A percentile compares a stretch with the other conserved stretches of the same genome.
Evolutionary conservation across 306 rosid species (phyloP).

Genomic region (Luffa acutangula): DNA sequence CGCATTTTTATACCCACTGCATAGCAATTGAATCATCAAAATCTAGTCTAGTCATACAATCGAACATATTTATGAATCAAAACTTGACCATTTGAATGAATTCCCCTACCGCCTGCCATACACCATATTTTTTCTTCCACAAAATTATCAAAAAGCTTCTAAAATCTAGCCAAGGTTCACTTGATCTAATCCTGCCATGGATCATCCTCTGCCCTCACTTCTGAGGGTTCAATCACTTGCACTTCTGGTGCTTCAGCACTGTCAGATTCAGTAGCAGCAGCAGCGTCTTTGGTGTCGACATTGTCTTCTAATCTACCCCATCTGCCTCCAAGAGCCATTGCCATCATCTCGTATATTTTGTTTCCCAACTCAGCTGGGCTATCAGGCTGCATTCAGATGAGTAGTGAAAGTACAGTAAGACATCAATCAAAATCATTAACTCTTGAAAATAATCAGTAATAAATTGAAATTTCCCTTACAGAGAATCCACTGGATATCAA

Average conservation of each 20-base stretch:
- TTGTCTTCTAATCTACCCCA: conserved; percentile 80
- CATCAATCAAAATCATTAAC: neutral
- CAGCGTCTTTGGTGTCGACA: conserved; percentile 6
- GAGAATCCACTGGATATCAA: conserved; percentile 94
- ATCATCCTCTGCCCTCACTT: conserved; percentile 72
- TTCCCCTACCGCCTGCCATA: neutral
- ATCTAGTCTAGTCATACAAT: neutral
- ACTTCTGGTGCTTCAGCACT: conserved; percentile 27
- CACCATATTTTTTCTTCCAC: neutral
- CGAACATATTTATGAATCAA: neutral
- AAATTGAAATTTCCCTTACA: conserved; percentile 22
- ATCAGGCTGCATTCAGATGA: conserved; percentile 57
- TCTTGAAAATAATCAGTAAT: neutral
- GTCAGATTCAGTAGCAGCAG: conserved; percentile 20
- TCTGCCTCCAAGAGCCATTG: conserved; percentile 91
- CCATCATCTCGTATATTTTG: conserved; percentile 95
- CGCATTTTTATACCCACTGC: neutral
- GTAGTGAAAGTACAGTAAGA: neutral
- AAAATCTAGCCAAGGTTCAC: neutral
- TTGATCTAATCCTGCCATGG: conserved; percentile 66
- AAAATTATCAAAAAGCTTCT: neutral
- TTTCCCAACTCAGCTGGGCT: conserved; percentile 94
- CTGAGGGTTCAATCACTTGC: conserved; percentile 77
- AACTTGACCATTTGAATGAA: neutral
- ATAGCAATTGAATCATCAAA: neutral